These are phyloP conservation scores for Neofusicoccum ribis DNA, from an alignment of 2,329 filamentous ascomycete species.

Conservation along the genomic window DNA sequence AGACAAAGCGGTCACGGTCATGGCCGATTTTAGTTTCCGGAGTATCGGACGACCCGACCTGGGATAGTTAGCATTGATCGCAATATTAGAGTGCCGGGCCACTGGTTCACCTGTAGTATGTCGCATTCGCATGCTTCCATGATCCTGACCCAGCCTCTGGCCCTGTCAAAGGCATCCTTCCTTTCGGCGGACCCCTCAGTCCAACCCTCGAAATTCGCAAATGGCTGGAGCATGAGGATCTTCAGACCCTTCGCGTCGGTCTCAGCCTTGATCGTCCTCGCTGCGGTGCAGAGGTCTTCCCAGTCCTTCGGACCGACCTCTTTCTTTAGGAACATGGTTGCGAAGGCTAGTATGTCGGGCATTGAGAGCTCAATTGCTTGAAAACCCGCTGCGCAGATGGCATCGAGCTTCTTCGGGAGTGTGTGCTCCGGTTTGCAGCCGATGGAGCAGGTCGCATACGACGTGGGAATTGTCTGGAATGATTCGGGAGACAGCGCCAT, in stretches of 20 bases:
- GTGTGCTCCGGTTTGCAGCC: constrained; percentile 50
- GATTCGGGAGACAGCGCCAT: constrained; percentile 40
- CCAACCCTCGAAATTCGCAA: constrained; percentile 78
- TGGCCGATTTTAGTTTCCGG: constrained; percentile 54
- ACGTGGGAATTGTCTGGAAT: constrained; percentile 47
- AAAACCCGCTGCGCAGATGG: constrained; percentile 67
- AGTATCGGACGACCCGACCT: constrained; percentile 66
- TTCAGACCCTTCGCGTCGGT: constrained; percentile 57
- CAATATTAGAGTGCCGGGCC: background rate
- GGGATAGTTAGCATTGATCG: background rate
- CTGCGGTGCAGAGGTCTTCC: constrained; percentile 56
- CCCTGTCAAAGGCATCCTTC: constrained; percentile 62
- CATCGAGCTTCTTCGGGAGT: constrained; percentile 61
- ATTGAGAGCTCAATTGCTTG: constrained; percentile 72
- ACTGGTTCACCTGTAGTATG: constrained; percentile 62
- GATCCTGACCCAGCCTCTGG: constrained; percentile 67
- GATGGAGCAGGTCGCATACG: constrained; percentile 60
- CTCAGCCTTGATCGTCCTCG: constrained; percentile 54
- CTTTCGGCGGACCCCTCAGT: constrained; percentile 57
- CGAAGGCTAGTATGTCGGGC: constrained; percentile 68
- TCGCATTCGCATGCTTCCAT: constrained; percentile 71
- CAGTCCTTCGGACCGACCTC: constrained; percentile 61
- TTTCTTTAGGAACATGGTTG: constrained; percentile 51
- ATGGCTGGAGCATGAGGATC: constrained; percentile 74
- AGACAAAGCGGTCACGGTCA: constrained; percentile 54